phyloP scores from a whole-genome alignment of 768 basidiomycete species.

The Boletus vermiculosoides region DNA sequence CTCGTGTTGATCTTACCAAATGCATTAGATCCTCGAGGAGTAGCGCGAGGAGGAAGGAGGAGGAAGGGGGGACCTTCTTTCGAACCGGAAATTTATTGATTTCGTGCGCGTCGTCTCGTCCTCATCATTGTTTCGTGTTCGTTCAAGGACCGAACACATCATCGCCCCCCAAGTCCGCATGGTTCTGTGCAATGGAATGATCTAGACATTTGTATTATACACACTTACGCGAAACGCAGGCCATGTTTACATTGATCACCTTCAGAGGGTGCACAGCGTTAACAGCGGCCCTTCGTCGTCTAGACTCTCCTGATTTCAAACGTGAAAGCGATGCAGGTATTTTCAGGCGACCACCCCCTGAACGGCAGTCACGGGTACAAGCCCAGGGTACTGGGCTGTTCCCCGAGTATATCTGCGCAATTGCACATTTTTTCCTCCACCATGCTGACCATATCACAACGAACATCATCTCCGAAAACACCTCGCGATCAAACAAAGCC shows the following conservation, averaged over 20 bases:
- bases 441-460: background rate
- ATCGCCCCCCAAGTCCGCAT: too few relatives aligned
- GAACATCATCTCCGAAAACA: background rate
- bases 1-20: background rate
- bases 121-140: background rate
- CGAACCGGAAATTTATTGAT: background rate
- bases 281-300: too few relatives aligned
- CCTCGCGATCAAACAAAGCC: background rate
- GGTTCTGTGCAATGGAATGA: too few relatives aligned
- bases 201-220: too few relatives aligned
- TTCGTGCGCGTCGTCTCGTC: background rate
- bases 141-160: background rate
- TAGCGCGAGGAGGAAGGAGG: too few relatives aligned
- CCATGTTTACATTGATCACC: too few relatives aligned
- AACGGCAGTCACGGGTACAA: background rate
- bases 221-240: too few relatives aligned
- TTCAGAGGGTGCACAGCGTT: too few relatives aligned
- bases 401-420: background rate
- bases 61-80: background rate
- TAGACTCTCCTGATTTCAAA: too few relatives aligned
- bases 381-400: background rate
- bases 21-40: background rate
- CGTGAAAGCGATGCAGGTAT: too few relatives aligned
- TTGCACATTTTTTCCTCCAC: background rate
- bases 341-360: background rate